These are phyloP conservation scores for Sugiyamaella chiloensis DNA, from an alignment of 805 yeast genomes.

Conservation along the genomic window DNA sequence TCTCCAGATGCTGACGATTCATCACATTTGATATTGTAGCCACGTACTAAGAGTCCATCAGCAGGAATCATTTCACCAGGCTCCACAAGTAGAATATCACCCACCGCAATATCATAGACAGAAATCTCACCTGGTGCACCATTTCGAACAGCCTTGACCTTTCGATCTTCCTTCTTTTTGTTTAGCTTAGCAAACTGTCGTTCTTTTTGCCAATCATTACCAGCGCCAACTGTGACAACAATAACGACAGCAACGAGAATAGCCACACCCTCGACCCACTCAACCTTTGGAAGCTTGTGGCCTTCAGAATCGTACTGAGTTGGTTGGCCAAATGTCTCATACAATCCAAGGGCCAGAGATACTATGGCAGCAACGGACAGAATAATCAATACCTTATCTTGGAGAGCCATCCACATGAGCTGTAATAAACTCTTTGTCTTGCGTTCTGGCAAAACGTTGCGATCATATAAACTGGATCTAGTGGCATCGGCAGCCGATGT, in stretches of 20 bases:
- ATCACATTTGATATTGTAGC: constrained; percentile 76
- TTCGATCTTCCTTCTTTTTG: constrained; percentile 81
- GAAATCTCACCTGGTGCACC: constrained; percentile 67
- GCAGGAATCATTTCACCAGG: constrained; percentile 96
- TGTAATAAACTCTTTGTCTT: constrained; percentile 63
- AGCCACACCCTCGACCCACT: constrained; percentile 99
- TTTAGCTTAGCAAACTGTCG: constrained; percentile 85
- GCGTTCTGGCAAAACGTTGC: constrained; percentile 67
- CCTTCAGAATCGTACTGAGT: constrained; percentile 77
- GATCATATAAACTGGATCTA: constrained; percentile 58
- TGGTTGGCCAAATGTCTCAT: constrained; percentile 86
- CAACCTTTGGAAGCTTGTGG: constrained; percentile 72
- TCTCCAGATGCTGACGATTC: constrained; percentile 95
- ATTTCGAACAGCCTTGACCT: constrained; percentile 69
- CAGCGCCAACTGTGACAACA: constrained; percentile 90
- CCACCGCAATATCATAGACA: constrained; percentile 75
- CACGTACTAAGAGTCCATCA: constrained; percentile 71
- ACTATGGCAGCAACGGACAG: constrained; percentile 83
- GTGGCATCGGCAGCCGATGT: constrained; percentile 21
- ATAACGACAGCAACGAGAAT: constrained; percentile 86
- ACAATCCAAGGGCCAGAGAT: constrained; percentile 85
- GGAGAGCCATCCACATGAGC: constrained; percentile 77
- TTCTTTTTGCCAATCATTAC: constrained; percentile 96
- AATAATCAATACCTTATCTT: constrained; percentile 85
- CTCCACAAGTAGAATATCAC: constrained; percentile 77